Evolutionary conservation across 2,329 filamentous ascomycete species (phyloP), one percentile per base, ranked within the genome.

Genomic region (Fusarium sambucinum): DNA sequence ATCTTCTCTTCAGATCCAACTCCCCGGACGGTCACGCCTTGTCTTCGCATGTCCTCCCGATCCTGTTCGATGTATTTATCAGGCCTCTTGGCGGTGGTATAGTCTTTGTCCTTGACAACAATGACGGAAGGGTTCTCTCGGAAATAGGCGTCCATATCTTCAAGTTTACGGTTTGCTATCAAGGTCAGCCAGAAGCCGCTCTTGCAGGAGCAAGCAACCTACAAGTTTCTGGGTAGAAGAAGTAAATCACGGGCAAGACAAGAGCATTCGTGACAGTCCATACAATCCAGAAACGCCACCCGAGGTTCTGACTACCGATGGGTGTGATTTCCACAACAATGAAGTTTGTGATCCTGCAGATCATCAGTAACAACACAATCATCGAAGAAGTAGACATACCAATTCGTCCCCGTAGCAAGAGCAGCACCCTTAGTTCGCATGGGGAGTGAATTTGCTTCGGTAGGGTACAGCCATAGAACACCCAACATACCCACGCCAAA

Each of bases 201-300:
- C 5, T 6, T 2, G 4, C 11, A 4, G 3, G 7, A 8, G 3
- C 6, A 4, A n/a, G 13, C 5, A 8, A 29, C 53, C 35, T 25
- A 46, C 65, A 59, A 2, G 84, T 85, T 62, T 85, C 83, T 0
- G 83, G 82, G 55, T 85, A 85, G 52, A 85, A 78, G 53, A 84
- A 78, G 70, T 83, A 85, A 13, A 83, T 82, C 40, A 83, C 76
- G 0, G 82, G 83, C 7, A 85, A 25, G 52, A 84, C 85, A 5
- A 77, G 66, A 45, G 80, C 78, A 71, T 83, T 84, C 56, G 85
- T 80, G 16, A 83, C 78, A 3, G 82, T 79, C 78, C 81, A 87
- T 53, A 87, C 80, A 33, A 87, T 80, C 76, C 81, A 87, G 71
- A 84, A 87, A 38, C 79, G 80, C 79, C 83, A 87, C 2, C 80